These are phyloP conservation scores for Coriolopsis trogii DNA, from an alignment of 1,284 basidiomycete genomes.

Conservation along the genomic window DNA sequence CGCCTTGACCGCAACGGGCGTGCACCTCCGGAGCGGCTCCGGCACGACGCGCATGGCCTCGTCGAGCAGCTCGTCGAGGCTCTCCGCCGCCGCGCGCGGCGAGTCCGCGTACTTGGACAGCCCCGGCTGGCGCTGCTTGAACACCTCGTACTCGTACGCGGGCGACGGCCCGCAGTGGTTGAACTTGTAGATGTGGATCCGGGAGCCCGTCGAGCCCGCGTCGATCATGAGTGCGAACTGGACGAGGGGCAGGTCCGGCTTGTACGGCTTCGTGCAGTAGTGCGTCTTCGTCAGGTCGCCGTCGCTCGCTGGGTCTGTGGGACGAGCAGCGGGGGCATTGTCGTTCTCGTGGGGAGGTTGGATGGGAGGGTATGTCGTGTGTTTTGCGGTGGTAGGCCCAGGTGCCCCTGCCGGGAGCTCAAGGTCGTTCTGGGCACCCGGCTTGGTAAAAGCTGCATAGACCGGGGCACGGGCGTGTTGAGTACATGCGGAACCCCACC, in stretches of 20 bases:
- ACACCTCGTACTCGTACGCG: slow-evolving; percentile 91
- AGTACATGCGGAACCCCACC: no score
- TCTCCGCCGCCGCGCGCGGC: slow-evolving; percentile 75
- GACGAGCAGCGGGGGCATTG: slow-evolving; percentile 30
- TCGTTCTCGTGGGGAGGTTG: slow-evolving; percentile 26
- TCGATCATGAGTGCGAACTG: slow-evolving; percentile 98
- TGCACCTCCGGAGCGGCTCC: slow-evolving; percentile 65
- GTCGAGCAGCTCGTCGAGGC: slow-evolving; percentile 81
- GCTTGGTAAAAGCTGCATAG: slow-evolving; percentile 23
- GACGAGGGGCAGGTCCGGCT: slow-evolving; percentile 57
- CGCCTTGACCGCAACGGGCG: slow-evolving; percentile 92
- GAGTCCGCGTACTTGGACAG: slow-evolving; percentile 69
- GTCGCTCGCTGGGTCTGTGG: slow-evolving; percentile 62
- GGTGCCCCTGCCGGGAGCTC: slow-evolving; percentile 10
- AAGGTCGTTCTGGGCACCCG: slow-evolving; percentile 16
- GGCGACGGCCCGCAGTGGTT: slow-evolving; percentile 85
- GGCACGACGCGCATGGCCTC: slow-evolving; percentile 85
- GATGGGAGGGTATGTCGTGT: background rate
- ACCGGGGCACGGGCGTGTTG: background rate
- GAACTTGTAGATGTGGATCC: slow-evolving; percentile 99
- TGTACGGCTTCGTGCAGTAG: slow-evolving; percentile 64
- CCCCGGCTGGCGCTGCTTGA: slow-evolving; percentile 84
- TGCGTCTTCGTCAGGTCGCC: slow-evolving; percentile 66
- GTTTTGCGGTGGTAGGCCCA: slow-evolving; percentile 12
- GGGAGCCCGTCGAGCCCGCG: slow-evolving; percentile 95